These are phyloP conservation scores for Cladosporium halotolerans DNA, from an alignment of 2,329 filamentous ascomycete species.

Conservation along the genomic window DNA sequence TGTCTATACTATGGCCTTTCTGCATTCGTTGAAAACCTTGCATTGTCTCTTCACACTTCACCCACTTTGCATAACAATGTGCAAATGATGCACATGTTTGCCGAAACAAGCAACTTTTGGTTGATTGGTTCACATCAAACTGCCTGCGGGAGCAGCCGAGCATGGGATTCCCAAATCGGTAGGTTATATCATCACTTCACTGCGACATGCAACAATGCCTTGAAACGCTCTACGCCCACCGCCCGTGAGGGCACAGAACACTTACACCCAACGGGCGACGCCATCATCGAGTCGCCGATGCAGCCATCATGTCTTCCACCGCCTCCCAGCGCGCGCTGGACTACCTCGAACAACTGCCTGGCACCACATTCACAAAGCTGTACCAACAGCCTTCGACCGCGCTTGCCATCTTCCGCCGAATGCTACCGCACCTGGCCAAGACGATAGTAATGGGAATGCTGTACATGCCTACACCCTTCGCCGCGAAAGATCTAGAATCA, in stretches of 20 bases:
- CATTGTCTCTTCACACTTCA: no score
- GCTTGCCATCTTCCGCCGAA: constrained; percentile 91
- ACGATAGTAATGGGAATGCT: constrained; percentile 92
- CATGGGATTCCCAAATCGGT: neutral
- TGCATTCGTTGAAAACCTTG: no score
- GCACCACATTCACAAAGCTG: constrained; percentile 81
- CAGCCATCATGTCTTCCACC: constrained; percentile 34
- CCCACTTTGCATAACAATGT: no score
- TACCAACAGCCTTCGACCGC: constrained; percentile 96
- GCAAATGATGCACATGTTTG: no score
- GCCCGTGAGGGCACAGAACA: constrained; percentile 5
- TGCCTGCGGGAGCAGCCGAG: neutral
- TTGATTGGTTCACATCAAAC: no score
- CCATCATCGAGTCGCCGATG: neutral
- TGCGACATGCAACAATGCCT: constrained; percentile 8
- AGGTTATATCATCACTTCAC: constrained; percentile 8
- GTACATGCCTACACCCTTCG: constrained; percentile 77
- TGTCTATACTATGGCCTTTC: no score
- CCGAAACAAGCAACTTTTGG: no score
- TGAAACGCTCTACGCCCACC: neutral
- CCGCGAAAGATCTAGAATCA: constrained; percentile 70
- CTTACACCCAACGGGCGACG: neutral
- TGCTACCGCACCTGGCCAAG: constrained; percentile 92
- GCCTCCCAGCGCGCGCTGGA: constrained; percentile 64
- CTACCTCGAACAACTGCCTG: constrained; percentile 86